phyloP scores from a whole-genome alignment of 2,329 filamentous ascomycete genomes.

The Cercospora sp. region DNA sequence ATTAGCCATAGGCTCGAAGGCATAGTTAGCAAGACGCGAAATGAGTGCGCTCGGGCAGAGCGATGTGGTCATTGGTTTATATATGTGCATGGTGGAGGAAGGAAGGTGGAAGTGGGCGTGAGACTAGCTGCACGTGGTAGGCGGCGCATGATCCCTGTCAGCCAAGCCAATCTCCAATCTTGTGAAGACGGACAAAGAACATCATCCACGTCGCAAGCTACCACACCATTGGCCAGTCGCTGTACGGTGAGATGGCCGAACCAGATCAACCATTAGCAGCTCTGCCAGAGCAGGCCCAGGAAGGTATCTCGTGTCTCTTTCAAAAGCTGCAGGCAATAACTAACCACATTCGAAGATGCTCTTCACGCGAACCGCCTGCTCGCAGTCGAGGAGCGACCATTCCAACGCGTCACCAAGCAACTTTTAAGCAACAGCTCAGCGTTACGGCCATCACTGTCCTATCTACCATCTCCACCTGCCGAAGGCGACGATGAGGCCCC shows the following conservation, averaged over 20 bases:
- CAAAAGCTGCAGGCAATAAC: neutral
- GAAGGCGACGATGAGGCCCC: slow-evolving; percentile 49
- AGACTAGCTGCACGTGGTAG: neutral
- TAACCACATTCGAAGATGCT: slow-evolving; percentile 57
- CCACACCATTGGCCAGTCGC: neutral
- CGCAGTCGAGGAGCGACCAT: slow-evolving; percentile 87
- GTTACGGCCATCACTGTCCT: slow-evolving; percentile 53
- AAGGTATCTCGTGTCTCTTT: slow-evolving; percentile 24
- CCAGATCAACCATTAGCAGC: slow-evolving; percentile 13
- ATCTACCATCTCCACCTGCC: slow-evolving; percentile 66
- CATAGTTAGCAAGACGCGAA: neutral
- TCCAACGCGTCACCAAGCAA: slow-evolving; percentile 82
- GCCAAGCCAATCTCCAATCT: slow-evolving; percentile 1
- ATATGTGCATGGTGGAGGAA: neutral
- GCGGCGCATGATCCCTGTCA: slow-evolving; percentile 4
- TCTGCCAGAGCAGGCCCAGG: slow-evolving; percentile 34
- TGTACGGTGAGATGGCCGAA: slow-evolving; percentile 17
- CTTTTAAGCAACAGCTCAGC: slow-evolving; percentile 69
- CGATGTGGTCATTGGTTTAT: neutral
- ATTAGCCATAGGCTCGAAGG: neutral
- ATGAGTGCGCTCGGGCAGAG: neutral
- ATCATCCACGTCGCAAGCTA: neutral
- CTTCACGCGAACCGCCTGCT: slow-evolving; percentile 86
- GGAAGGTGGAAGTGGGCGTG: neutral
- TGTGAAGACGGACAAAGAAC: slow-evolving; percentile 2